Percentiles rank a stretch among this genome's conserved stretches.
These are phyloP conservation scores for Yamadazyma triangularis DNA, from an alignment of 1,139 yeast species.

Conservation along the genomic window DNA sequence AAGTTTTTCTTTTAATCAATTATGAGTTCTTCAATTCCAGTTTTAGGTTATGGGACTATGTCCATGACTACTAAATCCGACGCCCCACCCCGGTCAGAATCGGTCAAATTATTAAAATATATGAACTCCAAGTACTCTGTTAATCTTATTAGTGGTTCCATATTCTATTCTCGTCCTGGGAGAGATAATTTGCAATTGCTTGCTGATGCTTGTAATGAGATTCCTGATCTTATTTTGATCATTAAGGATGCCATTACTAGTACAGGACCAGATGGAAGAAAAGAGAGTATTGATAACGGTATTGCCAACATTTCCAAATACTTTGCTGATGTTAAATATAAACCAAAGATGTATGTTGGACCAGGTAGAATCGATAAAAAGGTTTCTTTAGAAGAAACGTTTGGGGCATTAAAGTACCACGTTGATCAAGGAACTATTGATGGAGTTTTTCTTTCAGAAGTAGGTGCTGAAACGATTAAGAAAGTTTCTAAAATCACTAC, in stretches of 20 bases:
- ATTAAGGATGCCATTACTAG: slow-evolving; percentile 58
- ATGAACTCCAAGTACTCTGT: slow-evolving; percentile 41
- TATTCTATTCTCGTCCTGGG: slow-evolving; percentile 64
- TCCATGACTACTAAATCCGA: slow-evolving; percentile 51
- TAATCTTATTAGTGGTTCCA: slow-evolving; percentile 67
- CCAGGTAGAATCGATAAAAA: slow-evolving; percentile 61
- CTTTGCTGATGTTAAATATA: slow-evolving; percentile 27
- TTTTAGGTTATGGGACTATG: slow-evolving; percentile 60
- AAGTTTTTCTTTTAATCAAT: too few relatives aligned
- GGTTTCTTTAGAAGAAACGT: slow-evolving; percentile 45
- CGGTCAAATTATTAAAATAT: slow-evolving; percentile 43
- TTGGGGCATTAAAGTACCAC: slow-evolving; percentile 46
- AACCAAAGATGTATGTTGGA: slow-evolving; percentile 55
- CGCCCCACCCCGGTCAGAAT: slow-evolving; percentile 41
- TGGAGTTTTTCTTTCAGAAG: slow-evolving; percentile 72
- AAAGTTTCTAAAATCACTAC: slow-evolving; percentile 50
- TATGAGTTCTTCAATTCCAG: too few relatives aligned
- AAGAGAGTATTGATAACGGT: slow-evolving; percentile 41
- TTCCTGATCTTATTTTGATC: slow-evolving; percentile 48
- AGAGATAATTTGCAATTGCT: slow-evolving; percentile 42
- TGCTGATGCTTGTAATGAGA: slow-evolving; percentile 31
- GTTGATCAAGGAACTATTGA: slow-evolving; percentile 55
- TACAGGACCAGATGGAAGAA: slow-evolving; percentile 44
- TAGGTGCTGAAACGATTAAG: slow-evolving; percentile 52
- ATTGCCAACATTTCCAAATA: slow-evolving; percentile 45